Base-by-base conservation (phyloP, 495 filamentous ascomycete genomes). In the Aspergillus funiculosus region DNA sequence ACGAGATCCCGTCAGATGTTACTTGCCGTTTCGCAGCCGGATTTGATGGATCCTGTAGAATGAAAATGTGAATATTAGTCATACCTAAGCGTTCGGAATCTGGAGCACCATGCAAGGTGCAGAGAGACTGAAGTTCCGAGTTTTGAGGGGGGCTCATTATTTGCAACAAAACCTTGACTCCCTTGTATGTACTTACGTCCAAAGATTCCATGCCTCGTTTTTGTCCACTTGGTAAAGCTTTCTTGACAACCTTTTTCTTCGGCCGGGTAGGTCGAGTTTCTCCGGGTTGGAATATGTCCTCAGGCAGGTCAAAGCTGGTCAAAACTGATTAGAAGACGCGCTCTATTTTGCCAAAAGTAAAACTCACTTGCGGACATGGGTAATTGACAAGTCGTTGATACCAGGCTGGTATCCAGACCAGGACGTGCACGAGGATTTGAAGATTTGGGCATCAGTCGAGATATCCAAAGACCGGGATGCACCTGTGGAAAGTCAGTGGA, bases 251-350 rank as follows among this genome's bases (percentile, higher is more conserved):
- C 69, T 82, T 89, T 59, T 79, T 81, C 61, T 76, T 77, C 17
- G 82, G 76, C 42, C 76, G 80, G 5, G 62, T 53, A 10, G 87
- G 86, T 51, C 79, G 83, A 18, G 66, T 68, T 63, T 98, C 92
- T 48, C 89, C 89, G 4, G 80, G 66, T 46, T 81, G 75, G 62
- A 98, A 98, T 1, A 97, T 81, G 62, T 98, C 89, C 40, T 83
- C 80, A 14, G 92, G 94, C 14, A 98, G 73, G 58, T 88, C 85
- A 56, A 82, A 87, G 60, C 89, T 94, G 42, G 5, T 54, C 26
- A 26, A 31, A 39, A 28, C 42, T 52, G 54, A 57, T 46, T 57
- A 60, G 28, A 28, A 21, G 19, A 49, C 19, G 18, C 32, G 13
- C 18, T 3, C 6, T 15, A 32, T 8, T 13, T 40, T n/a, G 9